Evolutionary conservation across 108 stramenopile genomes (phyloP).

Genomic region (Pseudonitzschia pungens): DNA sequence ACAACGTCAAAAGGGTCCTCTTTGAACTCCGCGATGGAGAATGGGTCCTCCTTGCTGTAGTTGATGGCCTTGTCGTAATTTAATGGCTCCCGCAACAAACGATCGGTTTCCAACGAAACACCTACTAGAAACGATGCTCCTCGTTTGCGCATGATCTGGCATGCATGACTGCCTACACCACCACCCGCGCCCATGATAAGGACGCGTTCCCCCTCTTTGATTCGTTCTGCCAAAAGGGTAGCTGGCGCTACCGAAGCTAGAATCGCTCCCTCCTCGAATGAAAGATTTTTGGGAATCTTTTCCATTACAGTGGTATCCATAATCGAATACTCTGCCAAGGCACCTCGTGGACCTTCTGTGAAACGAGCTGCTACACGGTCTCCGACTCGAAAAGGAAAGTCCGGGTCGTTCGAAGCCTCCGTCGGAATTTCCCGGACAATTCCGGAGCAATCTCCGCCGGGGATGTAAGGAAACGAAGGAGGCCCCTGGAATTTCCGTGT

Average conservation of each 20-base stretch:
- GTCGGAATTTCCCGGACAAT: constrained; percentile 45
- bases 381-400: constrained; percentile 43
- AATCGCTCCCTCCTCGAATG: constrained; percentile 52
- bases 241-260: constrained; percentile 54
- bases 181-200: constrained; percentile 65
- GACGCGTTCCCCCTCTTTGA: constrained; percentile 47
- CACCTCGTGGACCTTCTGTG: constrained; percentile 46
- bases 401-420: constrained; percentile 20
- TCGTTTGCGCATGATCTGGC: constrained; percentile 39
- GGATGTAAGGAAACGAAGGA: constrained; percentile 63
- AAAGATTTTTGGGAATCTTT: constrained; percentile 41
- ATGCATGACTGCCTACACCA: constrained; percentile 56
- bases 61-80: constrained; percentile 46
- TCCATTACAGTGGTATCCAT: constrained; percentile 44
- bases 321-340: constrained; percentile 60
- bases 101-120: constrained; percentile 38
- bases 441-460: constrained; percentile 66
- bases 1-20: constrained; percentile 65
- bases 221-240: constrained; percentile 40
- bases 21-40: constrained; percentile 38
- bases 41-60: constrained; percentile 52
- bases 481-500: constrained; percentile 69
- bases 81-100: constrained; percentile 45
- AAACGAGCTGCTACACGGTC: constrained; percentile 63
- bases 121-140: constrained; percentile 53